Conservation (phyloP, 306 rosid species). For the Trichosanthes cucumerina region DNA sequence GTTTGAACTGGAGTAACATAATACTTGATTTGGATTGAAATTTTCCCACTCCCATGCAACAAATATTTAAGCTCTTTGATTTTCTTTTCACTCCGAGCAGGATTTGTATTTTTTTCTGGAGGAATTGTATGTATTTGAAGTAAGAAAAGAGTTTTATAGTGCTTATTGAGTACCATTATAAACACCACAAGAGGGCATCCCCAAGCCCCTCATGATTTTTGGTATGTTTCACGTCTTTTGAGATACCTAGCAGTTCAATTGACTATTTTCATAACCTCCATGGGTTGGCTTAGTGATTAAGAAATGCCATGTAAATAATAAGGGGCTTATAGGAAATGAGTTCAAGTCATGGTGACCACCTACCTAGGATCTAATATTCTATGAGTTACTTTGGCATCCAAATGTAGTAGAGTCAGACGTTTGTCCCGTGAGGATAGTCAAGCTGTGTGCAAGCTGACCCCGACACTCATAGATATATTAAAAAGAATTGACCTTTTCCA, state of each 20-base stretch:
- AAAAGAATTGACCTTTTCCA: background rate
- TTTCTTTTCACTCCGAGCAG: background rate
- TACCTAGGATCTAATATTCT: background rate
- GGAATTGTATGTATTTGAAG: background rate
- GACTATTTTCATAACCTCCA: background rate
- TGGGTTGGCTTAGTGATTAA: background rate
- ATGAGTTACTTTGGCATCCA: background rate
- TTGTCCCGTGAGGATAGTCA: no score
- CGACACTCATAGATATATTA: no score
- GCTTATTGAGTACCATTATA: background rate
- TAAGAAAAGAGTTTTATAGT: background rate
- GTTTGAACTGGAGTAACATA: background rate
- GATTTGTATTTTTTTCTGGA: background rate
- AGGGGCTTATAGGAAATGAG: background rate
- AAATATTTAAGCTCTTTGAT: background rate
- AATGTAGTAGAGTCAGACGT: no score
- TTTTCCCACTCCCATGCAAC: background rate
- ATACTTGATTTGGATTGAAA: background rate
- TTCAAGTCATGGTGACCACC: background rate
- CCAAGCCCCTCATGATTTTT: background rate
- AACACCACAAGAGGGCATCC: background rate
- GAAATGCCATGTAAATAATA: background rate
- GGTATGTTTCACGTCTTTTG: background rate
- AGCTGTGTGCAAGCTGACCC: no score
- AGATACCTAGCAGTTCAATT: background rate